Percentiles rank a stretch among this genome's conserved stretches.
Conservation (phyloP, 176 grass and related monocot species). For the Juncus inflexus region DNA sequence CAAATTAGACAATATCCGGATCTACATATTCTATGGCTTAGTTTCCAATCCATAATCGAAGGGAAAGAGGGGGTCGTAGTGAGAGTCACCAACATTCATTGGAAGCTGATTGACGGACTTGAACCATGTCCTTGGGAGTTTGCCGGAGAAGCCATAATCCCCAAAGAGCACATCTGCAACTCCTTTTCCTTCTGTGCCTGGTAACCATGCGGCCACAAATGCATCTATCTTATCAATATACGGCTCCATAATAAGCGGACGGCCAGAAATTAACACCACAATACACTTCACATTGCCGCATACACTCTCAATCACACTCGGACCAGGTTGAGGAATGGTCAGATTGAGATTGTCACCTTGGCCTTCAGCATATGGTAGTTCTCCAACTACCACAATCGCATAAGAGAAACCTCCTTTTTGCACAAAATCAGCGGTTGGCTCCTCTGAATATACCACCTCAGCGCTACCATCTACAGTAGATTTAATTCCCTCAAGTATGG, state of each 20-base stretch:
- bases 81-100: constrained; percentile 55
- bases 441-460: constrained; percentile 47
- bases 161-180: constrained; percentile 59
- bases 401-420: constrained; percentile 36
- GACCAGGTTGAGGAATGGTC: constrained; percentile 52
- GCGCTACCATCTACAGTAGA: constrained; percentile 39
- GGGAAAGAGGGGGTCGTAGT: constrained; percentile 65
- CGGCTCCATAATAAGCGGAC: constrained; percentile 56
- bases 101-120: constrained; percentile 55
- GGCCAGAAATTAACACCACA: constrained; percentile 50
- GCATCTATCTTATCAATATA: constrained; percentile 41
- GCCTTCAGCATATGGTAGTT: constrained; percentile 56
- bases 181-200: constrained; percentile 63
- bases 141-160: constrained; percentile 57
- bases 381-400: constrained; percentile 55
- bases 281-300: constrained; percentile 43
- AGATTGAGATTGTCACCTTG: constrained; percentile 60
- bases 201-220: constrained; percentile 70
- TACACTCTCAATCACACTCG: constrained; percentile 38
- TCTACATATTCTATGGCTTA: constrained; percentile 3
- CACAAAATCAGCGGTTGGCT: constrained; percentile 33
- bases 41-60: constrained; percentile 55
- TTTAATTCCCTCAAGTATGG: constrained; percentile 49
- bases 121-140: constrained; percentile 67
- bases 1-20: background rate